Base-by-base conservation (phyloP, 1,139 yeast genomes). In the Sugiyamaella pinicola region DNA sequence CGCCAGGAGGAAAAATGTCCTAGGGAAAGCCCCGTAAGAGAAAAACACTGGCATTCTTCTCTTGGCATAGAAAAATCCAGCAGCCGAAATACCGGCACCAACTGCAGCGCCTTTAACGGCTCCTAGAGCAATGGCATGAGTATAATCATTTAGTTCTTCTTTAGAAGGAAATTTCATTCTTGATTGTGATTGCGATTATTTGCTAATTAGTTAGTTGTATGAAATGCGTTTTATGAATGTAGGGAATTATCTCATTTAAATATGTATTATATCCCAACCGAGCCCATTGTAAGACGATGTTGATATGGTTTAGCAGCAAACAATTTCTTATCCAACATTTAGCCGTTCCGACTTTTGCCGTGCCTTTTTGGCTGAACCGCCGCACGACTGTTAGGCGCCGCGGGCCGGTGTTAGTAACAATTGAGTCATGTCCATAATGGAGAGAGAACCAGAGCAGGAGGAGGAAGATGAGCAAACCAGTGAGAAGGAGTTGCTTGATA, bases 91-190 rank as follows among this genome's bases (percentile, higher is more conserved):
- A 2, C 73, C 72, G 2, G 78, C 64, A 53, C 95, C 95, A 12
- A 79, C 66, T 5, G 73, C 70, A 22, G 78, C 70, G 56, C 95
- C 95, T 63, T 83, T 80, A 22, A 76, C 39, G 52, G 86, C 90
- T 66, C 90, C 93, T 9, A 64, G 58, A 18, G 79, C 64, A 22
- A 85, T 80, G 58, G 81, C 79, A 55, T 75, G 73, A 63, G 76
- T 74, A 69, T 86, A 91, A 6, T 82, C 88, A 52, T 75, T 74
- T 55, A 81, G 75, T 71, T 87, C 93, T 68, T 83, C 86, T 56
- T 79, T 74, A 21, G 85, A 71, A 41, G 85, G 75, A 58, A 86
- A 67, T 77, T 86, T 87, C 95, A 87, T 87, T 49, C 49, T 62
- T 55, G 34, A 12, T 45, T 21, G 33, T 44, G 29, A 8, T 21